These are phyloP conservation scores for Hypoxylon rickii DNA, from an alignment of 495 filamentous ascomycete genomes.

Conservation along the genomic window DNA sequence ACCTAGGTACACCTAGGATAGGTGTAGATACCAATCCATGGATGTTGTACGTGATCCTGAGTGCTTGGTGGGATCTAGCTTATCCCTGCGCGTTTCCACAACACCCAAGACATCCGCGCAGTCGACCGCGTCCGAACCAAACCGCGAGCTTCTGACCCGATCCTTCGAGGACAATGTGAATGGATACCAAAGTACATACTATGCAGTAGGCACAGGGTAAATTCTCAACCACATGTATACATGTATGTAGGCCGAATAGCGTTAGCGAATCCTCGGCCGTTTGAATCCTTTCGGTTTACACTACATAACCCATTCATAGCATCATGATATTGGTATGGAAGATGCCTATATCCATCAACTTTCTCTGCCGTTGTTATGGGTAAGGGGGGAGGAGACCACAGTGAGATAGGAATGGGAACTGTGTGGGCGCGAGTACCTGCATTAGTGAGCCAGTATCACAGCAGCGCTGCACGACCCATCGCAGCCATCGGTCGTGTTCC, in stretches of 20 bases:
- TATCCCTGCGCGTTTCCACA: conserved; percentile 30
- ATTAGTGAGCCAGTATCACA: conserved; percentile 27
- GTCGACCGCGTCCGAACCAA: conserved; percentile 27
- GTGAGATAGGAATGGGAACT: conserved; percentile 6
- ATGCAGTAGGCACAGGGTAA: too few species aligned
- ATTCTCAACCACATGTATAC: too few species aligned
- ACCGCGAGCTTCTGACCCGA: conserved; percentile 3
- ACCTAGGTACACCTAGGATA: neutral
- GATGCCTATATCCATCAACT: too few species aligned
- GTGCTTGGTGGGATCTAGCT: conserved; percentile 8
- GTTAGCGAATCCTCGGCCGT: too few species aligned
- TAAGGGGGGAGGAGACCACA: too few species aligned
- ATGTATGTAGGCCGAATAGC: too few species aligned
- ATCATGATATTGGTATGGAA: too few species aligned
- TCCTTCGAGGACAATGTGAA: too few species aligned
- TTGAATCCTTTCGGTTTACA: too few species aligned
- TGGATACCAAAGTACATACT: too few species aligned
- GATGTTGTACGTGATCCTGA: neutral
- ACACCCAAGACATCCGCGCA: conserved; percentile 29
- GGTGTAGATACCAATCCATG: neutral
- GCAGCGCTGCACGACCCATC: conserved; percentile 29
- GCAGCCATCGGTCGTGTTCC: conserved; percentile 33
- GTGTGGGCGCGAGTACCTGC: conserved; percentile 29
- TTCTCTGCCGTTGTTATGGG: too few species aligned
- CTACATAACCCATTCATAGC: too few species aligned